Evolutionary conservation across 805 yeast species (phyloP), one percentile per base, ranked within the genome.

Genomic region (Scheffersomyces lignosus): DNA sequence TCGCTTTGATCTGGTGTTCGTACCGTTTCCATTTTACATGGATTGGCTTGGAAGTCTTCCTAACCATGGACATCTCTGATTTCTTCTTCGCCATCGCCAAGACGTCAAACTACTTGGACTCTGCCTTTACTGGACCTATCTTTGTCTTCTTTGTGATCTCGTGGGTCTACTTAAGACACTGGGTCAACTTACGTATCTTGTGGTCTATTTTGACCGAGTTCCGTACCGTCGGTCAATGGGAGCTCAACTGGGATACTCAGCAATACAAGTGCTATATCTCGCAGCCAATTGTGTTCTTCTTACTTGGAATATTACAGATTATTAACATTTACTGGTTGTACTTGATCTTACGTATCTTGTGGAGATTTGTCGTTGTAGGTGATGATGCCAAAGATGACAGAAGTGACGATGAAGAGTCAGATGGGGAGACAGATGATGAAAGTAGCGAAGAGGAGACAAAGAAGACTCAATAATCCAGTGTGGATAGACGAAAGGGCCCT

Each of bases 201-300:
- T 85, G 87, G 83, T 84, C 95, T 1, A 81, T 87, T 13, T 66
- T 84, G 37, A 89, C 96, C 14, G 95, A 89, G 62, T 93, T 87
- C 66, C 77, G 73, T 47, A 78, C 95, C 2, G 88, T 87, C 16
- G 99, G 99, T 26, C 81, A 82, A 37, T 89, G 73, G 63, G 75
- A 74, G 38, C 71, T 93, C 49, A 80, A 88, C 70, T 93, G 87
- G 80, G 86, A 77, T 9, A 81, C 93, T 22, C 91, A 90, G 62
- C 96, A 93, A 62, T 93, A 91, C 70, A 93, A 93, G 65, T 93
- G 98, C 66, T 88, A 88, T 84, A 87, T 93, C 47, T 83, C 98
- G 16, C 95, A 87, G 66, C 86, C 87, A 37, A 89, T 93, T 58
- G 90, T 91, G 3, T 90, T 93, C 54, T 61, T 65, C 15, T 75